phyloP scores from a whole-genome alignment of 106 monocot species.

The Amphibolis antarctica region DNA sequence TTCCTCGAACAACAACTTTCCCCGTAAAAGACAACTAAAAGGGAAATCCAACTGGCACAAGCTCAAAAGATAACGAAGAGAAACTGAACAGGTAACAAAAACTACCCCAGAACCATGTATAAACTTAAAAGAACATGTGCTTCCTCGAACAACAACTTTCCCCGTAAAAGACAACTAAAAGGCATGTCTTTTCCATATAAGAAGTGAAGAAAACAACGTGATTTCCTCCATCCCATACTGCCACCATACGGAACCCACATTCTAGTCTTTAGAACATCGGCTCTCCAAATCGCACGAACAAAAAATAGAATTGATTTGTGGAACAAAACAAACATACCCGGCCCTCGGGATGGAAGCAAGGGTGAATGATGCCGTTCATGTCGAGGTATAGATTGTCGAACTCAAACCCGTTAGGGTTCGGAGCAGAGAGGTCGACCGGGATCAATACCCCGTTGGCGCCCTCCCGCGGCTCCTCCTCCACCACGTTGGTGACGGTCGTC shows the following conservation, averaged over 20 bases:
- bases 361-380: conserved; percentile 39
- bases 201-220: neutral
- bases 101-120: neutral
- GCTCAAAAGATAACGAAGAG: too few species aligned
- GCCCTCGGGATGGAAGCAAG: conserved; percentile 95
- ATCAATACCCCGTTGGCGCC: neutral
- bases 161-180: neutral
- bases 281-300: neutral
- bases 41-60: too few species aligned
- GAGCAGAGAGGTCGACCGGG: conserved; percentile 9
- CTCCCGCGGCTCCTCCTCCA: conserved; percentile 16
- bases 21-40: neutral
- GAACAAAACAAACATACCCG: conserved; percentile 24
- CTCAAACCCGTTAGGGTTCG: conserved; percentile 25
- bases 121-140: neutral
- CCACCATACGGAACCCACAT: neutral
- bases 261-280: neutral
- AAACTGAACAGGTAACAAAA: neutral
- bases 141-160: neutral
- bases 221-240: neutral
- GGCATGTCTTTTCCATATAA: neutral
- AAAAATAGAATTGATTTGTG: neutral
- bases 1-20: neutral
- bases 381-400: conserved; percentile 29
- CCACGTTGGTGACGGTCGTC: conserved; percentile 6